Evolutionary conservation across 2,329 filamentous ascomycete genomes (phyloP).

Genomic region (Grosmannia clavigera): DNA sequence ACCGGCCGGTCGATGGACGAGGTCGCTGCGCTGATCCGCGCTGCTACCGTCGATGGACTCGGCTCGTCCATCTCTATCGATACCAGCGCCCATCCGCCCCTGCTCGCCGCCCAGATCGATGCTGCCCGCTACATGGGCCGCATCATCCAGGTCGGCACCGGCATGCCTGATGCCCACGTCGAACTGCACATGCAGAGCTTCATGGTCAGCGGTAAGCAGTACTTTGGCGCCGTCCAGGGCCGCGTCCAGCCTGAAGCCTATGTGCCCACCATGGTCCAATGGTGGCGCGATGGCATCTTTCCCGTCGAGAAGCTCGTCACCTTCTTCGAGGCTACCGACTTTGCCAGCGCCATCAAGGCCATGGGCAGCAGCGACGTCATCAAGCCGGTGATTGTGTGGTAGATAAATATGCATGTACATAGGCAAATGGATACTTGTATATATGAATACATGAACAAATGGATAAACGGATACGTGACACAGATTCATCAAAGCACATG

Average conservation of each 20-base stretch:
- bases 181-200: slow-evolving; percentile 3
- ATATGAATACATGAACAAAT: no score
- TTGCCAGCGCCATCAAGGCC: neutral
- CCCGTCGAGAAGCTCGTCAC: slow-evolving; percentile 1
- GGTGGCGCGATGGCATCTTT: slow-evolving; percentile 3
- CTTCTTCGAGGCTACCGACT: neutral
- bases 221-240: slow-evolving; percentile 4
- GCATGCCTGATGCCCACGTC: slow-evolving; percentile 1
- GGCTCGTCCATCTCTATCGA: slow-evolving; percentile 1
- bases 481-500: no score
- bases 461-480: no score
- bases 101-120: slow-evolving; percentile 1
- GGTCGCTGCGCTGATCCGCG: neutral
- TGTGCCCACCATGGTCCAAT: slow-evolving; percentile 2
- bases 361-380: neutral
- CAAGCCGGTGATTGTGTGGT: neutral
- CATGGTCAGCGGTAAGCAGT: slow-evolving; percentile 5
- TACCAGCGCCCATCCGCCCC: slow-evolving; percentile 3
- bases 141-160: slow-evolving; percentile 5
- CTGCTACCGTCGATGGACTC: neutral
- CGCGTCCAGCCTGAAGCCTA: neutral
- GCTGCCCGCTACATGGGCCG: neutral
- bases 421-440: no score
- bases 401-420: no score
- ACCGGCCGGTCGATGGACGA: neutral